These are phyloP conservation scores for Tremella mesenterica DNA, from an alignment of 768 basidiomycete species.

Conservation along the genomic window DNA sequence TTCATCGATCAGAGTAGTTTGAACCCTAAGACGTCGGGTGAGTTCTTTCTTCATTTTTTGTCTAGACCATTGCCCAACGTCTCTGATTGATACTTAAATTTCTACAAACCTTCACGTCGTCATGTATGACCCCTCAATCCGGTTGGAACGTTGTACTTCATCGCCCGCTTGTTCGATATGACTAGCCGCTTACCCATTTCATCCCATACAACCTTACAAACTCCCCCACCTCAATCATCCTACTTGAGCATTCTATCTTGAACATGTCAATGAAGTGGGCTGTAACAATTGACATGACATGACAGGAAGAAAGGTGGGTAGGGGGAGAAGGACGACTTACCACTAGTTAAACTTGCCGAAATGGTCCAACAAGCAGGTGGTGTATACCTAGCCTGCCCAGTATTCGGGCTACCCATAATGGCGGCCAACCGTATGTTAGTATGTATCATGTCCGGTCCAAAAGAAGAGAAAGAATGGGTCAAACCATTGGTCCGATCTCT, in stretches of 20 bases:
- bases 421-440: slow-evolving; percentile 14
- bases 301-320: no score
- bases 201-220: not conserved
- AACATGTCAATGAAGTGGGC: no score
- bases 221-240: no score
- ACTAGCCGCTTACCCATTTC: no score
- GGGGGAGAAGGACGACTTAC: not conserved
- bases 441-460: slow-evolving; percentile 10
- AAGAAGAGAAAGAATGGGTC: slow-evolving; percentile 5
- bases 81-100: no score
- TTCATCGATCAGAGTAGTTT: slow-evolving; percentile 23
- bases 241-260: no score
- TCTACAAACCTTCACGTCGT: no score
- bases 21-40: slow-evolving; percentile 17
- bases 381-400: slow-evolving; percentile 15
- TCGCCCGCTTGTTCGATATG: no score
- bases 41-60: not conserved
- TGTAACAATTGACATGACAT: no score
- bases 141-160: no score
- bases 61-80: no score
- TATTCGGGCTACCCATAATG: slow-evolving; percentile 22
- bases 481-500: slow-evolving; percentile 12
- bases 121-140: no score
- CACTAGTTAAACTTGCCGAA: slow-evolving; percentile 10
- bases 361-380: slow-evolving; percentile 8